Conservation (phyloP, 768 basidiomycete genomes). For the Tylopilus balloui region DNA sequence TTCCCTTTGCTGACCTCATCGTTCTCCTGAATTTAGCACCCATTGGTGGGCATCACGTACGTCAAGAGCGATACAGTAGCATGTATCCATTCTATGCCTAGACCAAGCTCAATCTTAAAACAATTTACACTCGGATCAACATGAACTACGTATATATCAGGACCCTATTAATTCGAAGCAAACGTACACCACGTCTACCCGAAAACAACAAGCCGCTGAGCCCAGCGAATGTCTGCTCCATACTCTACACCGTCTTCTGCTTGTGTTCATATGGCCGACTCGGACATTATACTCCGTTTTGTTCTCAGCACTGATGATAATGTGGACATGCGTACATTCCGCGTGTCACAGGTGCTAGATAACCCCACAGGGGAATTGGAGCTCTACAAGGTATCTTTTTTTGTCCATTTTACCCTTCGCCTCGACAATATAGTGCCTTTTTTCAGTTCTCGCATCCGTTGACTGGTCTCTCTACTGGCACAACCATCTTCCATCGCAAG, state of each 20-base stretch:
- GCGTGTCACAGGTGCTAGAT: conserved; percentile 34
- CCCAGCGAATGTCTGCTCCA: background rate
- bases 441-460: conserved; percentile 43
- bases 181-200: conserved; percentile 1
- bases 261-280: conserved; percentile 26
- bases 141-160: conserved; percentile 14
- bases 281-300: conserved; percentile 39
- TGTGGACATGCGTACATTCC: conserved; percentile 43
- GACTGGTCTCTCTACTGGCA: conserved; percentile 38
- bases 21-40: conserved; percentile 23
- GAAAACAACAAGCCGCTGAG: background rate
- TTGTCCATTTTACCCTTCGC: background rate
- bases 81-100: conserved; percentile 14
- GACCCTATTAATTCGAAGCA: conserved; percentile 1
- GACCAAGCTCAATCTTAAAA: conserved; percentile 14
- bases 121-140: conserved; percentile 24
- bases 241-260: background rate
- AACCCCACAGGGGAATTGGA: conserved; percentile 30
- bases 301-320: conserved; percentile 27
- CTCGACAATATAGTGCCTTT: background rate
- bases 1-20: conserved; percentile 19
- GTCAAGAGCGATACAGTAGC: conserved; percentile 6
- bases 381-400: conserved; percentile 40
- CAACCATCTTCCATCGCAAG: conserved; percentile 46
- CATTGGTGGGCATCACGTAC: conserved; percentile 26